A percentile compares a stretch with the other conserved stretches of the same genome.
Evolutionary conservation across 805 yeast species (phyloP).

Genomic region (Spathaspora hagerdaliae): DNA sequence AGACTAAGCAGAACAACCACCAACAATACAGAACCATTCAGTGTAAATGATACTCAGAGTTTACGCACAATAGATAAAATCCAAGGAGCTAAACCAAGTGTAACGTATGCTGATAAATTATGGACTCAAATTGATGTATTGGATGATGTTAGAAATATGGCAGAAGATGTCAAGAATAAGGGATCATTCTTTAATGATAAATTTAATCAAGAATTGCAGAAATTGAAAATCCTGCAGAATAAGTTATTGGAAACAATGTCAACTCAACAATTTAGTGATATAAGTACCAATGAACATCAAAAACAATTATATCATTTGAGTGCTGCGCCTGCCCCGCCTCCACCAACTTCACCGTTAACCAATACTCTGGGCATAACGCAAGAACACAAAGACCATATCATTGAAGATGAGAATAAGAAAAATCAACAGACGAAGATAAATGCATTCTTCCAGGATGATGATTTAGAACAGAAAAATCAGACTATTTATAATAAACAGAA

Average conservation of each 20-base stretch:
- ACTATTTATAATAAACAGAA: constrained; percentile 45
- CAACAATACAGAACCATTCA: constrained; percentile 12
- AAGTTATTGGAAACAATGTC: constrained; percentile 31
- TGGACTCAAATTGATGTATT: constrained; percentile 88
- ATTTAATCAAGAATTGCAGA: constrained; percentile 49
- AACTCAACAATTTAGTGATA: constrained; percentile 21
- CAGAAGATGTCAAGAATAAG: constrained; percentile 38
- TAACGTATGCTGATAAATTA: constrained; percentile 66
- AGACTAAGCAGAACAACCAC: constrained; percentile 11
- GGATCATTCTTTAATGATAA: constrained; percentile 49
- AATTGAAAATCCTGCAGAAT: constrained; percentile 54
- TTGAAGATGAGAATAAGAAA: constrained; percentile 22
- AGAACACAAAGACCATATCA: constrained; percentile 3
- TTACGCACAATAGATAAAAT: constrained; percentile 41
- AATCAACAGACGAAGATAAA: constrained; percentile 20
- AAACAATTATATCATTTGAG: constrained; percentile 16
- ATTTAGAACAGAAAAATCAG: constrained; percentile 10
- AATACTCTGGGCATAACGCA: constrained; percentile 13
- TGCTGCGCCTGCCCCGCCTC: background rate
- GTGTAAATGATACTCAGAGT: constrained; percentile 9
- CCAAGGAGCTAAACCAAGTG: constrained; percentile 53
- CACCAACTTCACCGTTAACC: background rate
- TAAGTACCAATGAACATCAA: constrained; percentile 13
- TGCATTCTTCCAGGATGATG: constrained; percentile 21
- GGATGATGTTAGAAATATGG: constrained; percentile 69